Evolutionary conservation across 2,329 filamentous ascomycete species (phyloP), one percentile per base, ranked within the genome.

Genomic region (Phaeosphaeriaceae sp.): DNA sequence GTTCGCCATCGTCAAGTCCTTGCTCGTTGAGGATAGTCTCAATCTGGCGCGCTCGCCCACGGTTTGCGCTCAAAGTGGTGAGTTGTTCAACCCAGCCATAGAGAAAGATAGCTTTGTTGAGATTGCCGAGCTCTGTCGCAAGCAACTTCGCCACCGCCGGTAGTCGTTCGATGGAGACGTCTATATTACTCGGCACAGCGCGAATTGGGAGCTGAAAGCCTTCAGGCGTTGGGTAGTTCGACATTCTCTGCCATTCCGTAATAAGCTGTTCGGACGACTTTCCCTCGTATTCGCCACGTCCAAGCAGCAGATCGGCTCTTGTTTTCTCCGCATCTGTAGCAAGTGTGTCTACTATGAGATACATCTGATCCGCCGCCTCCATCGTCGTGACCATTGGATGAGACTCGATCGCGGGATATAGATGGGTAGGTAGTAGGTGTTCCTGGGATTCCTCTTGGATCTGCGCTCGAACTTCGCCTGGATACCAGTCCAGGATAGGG

Each of bases 31-130:
- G 79, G 2, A 82, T 78, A 22, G 71, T 74, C 63, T 91, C 86
- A 46, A 93, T 86, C 62, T 88, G 84, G 63, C 86, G 90, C 21
- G 86, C 85, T 46, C 90, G 87, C 1, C 85, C 85, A 21, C 85
- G 83, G 70, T 93, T 93, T 60, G 88, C 89, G 2, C 89, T 91
- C 51, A 93, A 77, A 0, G 90, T 93, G 1, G 88, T 90, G 24
- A 85, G 71, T 0, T 83, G 80, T 9, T 80, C 77, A 10, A 82
- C 82, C 91, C 91, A 93, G 17, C 90, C 90, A 68, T 88, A 88
- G 52, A 90, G 79, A 69, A 93, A 91, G 9, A 92, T 89, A 20
- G 88, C 88, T 53, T 83, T 78, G 67, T 91, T 92, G 56, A 91
- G 86, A 13, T 81, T 76, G 0, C 85, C 87, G 51, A 91, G 78